Conservation (phyloP, 2,329 filamentous ascomycete genomes). For the Aaosphaeria arxii region DNA sequence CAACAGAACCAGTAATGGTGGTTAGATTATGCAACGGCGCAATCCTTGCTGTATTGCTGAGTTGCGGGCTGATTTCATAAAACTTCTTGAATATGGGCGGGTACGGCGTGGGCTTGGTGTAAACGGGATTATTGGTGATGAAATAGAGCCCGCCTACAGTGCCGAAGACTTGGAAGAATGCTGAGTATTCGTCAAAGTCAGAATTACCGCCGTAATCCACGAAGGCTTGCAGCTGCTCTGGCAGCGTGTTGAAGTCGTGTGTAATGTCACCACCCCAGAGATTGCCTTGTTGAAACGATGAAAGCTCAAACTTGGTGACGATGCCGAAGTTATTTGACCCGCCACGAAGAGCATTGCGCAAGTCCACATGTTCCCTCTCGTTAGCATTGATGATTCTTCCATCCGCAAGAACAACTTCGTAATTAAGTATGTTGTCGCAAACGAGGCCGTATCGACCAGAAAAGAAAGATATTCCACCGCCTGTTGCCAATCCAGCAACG, state of each 20-base stretch:
- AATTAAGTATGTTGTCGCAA: conserved; percentile 31
- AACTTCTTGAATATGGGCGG: not conserved
- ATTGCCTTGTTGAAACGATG: conserved; percentile 8
- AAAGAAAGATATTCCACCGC: conserved; percentile 36
- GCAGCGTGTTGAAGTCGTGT: conserved; percentile 3
- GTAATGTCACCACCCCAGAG: conserved; percentile 37
- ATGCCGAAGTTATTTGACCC: conserved; percentile 37
- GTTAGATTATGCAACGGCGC: no score
- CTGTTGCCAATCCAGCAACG: conserved; percentile 18
- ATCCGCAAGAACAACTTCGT: conserved; percentile 36
- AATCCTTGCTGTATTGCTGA: no score
- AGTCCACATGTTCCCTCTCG: conserved; percentile 21
- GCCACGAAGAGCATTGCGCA: conserved; percentile 39
- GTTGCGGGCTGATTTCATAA: not conserved
- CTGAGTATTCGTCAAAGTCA: not conserved
- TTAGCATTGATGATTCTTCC: conserved; percentile 31
- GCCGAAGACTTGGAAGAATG: not conserved
- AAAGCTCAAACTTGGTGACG: conserved; percentile 27
- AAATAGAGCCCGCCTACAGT: not conserved
- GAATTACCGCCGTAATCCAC: not conserved
- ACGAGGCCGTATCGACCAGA: conserved; percentile 26
- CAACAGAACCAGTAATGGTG: no score
- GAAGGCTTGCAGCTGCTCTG: not conserved
- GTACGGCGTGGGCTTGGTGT: not conserved
- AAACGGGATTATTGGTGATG: not conserved